Base-by-base conservation (phyloP, 2,329 filamentous ascomycete species). In the Coniochaeta ligniaria region DNA sequence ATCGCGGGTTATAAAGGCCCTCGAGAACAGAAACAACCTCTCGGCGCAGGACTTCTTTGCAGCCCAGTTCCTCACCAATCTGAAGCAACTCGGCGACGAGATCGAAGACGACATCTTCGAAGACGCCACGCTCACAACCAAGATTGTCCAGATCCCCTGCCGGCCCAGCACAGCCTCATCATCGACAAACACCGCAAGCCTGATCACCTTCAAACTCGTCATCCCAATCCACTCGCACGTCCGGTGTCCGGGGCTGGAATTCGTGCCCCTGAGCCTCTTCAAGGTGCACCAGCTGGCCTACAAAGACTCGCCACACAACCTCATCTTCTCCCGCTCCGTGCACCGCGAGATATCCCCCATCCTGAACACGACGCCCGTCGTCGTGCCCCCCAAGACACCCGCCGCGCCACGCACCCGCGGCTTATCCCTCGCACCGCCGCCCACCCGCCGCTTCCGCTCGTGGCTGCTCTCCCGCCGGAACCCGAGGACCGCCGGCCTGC, bases 251-350 rank as follows among this genome's bases (percentile, higher is more conserved):
- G 78, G 79, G 31, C 82, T 83, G 67, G 77, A 80, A 60, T 88
- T 88, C 64, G 77, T 82, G 1, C 86, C 88, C 0, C 74, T 90
- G 33, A 81, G 75, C 52, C 85, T 90, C 64, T 90, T 90, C 75
- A 85, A 83, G 64, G 76, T 82, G 8, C 85, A 87, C 61, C 88
- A 91, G 70, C 81, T 87, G 63, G 79, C 84, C 0, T 82, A 86
- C 65, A 76, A 79, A 31, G 78, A 78, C 62, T 77, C 80, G 35
- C 73, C 78, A 0, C 82, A 85, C 64, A 80, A 85, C 52, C 78
- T 83, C 5, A 80, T 79, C 2, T 90, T 91, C 66, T 79, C 81
- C 1, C 80, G 83, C 60, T 79, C 80, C 35, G 78, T 88, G 2
- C 82, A 86, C 66, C 80, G 83, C 62, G 87, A 90, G 63, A 80